Evolutionary conservation across 768 basidiomycete species (phyloP), one percentile per base, ranked within the genome.

Genomic region (Pleurotus cornucopiae): DNA sequence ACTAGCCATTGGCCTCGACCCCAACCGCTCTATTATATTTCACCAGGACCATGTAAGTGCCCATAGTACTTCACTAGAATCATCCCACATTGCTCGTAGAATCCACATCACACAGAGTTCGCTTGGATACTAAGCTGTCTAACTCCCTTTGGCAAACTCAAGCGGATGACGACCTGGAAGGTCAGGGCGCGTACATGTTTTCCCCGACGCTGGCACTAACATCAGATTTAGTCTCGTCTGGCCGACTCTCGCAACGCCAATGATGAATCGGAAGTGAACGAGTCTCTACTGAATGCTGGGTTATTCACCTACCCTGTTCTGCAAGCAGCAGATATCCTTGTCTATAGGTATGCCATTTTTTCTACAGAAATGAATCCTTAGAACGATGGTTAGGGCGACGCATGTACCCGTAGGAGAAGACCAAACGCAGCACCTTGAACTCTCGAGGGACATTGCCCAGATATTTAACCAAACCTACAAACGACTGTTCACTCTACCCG

Each of bases 131-230:
- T 98, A 56, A 90, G 82, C 60, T 96, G 93, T 62, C 71, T 94
- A 30, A 88, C 91, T 0, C 86, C 93, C 0, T 76, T 95, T 18
- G 92, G 93, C 7, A 85, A 84, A 61, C 72, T 98, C 7, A 82
- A 85, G 40, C 72, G 94, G 43, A 97, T 98, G 96, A 98, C 94
- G 3, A 94, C 92, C 0, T 98, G 95, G 94, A 98, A 98, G 83
- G 93, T 90, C 57, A 25, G 74, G 58, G 13, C 13, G 14, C 14
- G 16, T 14, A 14, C 16, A 14, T 25, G 2, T 26, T 14, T 20
- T 25, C 23, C n/a, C 6, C 13, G 14, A 41, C 26, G 20, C 26
- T n/a, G 21, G 7, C 21, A 14, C 20, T 25, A 30, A 34, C 34
- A 21, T 21, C 21, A 11, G 37, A 11, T 49, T 11, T 63, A 94